Conservation (phyloP, 1,139 yeast species). For the Kazachstania sp. region DNA sequence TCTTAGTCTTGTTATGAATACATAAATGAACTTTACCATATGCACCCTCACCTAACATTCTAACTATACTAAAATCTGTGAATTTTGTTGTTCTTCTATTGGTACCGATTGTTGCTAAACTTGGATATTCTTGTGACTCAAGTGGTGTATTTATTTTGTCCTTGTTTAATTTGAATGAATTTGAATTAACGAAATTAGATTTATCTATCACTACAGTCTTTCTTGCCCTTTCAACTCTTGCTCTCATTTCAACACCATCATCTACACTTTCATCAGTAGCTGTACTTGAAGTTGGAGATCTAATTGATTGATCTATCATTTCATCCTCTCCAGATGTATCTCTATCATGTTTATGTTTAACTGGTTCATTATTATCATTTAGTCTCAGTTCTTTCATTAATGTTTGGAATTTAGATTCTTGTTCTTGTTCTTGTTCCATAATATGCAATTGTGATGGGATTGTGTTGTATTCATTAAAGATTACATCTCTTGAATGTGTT, state of each 20-base stretch:
- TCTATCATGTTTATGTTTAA: slow-evolving; percentile 3
- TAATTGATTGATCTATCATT: background rate
- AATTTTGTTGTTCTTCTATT: slow-evolving; percentile 58
- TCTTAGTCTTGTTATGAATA: slow-evolving; percentile 45
- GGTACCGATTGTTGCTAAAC: slow-evolving; percentile 39
- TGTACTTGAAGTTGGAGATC: background rate
- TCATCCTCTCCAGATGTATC: background rate
- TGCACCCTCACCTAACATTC: slow-evolving; percentile 91
- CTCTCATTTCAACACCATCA: background rate
- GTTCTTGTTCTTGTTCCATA: slow-evolving; percentile 31
- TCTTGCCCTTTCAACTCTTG: slow-evolving; percentile 15
- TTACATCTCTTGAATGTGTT: slow-evolving; percentile 59
- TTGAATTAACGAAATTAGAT: slow-evolving; percentile 25
- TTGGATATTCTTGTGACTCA: background rate
- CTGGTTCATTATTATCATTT: slow-evolving; percentile 15
- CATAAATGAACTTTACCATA: slow-evolving; percentile 90
- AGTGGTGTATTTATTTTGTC: slow-evolving; percentile 35
- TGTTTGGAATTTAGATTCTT: slow-evolving; percentile 13
- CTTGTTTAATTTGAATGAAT: slow-evolving; percentile 25
- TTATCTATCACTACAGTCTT: slow-evolving; percentile 25
- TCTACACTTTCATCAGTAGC: background rate
- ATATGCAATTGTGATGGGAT: slow-evolving; percentile 34
- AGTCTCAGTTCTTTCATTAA: slow-evolving; percentile 5
- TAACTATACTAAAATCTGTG: slow-evolving; percentile 57
- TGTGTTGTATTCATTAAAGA: slow-evolving; percentile 24